These are phyloP conservation scores for Pleurotus eryngii DNA, from an alignment of 768 basidiomycete genomes.

Conservation along the genomic window DNA sequence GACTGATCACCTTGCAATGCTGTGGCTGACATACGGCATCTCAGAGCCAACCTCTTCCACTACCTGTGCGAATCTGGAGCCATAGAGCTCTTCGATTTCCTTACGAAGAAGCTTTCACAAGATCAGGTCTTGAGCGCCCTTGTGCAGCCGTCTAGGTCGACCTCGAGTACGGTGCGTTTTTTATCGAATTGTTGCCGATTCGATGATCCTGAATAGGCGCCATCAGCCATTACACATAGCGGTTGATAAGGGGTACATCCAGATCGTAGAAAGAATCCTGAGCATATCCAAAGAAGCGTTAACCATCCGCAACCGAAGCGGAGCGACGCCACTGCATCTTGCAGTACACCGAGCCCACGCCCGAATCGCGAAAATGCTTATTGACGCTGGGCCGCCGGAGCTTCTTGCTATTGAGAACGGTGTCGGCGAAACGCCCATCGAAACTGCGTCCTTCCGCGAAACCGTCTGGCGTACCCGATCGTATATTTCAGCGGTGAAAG, in stretches of 20 bases:
- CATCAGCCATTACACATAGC: constrained; percentile 54
- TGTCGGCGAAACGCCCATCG: constrained; percentile 41
- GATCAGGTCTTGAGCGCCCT: constrained; percentile 44
- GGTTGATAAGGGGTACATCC: constrained; percentile 30
- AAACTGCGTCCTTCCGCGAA: constrained; percentile 30
- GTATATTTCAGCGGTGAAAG: constrained; percentile 1
- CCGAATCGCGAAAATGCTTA: constrained; percentile 34
- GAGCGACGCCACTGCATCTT: constrained; percentile 49
- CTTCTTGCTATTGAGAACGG: constrained; percentile 47
- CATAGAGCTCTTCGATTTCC: constrained; percentile 33
- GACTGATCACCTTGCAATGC: no score
- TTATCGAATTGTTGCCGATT: not conserved
- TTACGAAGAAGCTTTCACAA: constrained; percentile 48
- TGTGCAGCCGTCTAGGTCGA: constrained; percentile 40
- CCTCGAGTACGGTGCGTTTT: constrained; percentile 33
- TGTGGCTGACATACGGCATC: not conserved
- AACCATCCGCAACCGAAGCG: constrained; percentile 41
- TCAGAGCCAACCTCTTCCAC: constrained; percentile 60
- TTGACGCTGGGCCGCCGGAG: constrained; percentile 34
- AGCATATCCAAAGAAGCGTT: constrained; percentile 32
- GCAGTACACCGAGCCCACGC: constrained; percentile 34
- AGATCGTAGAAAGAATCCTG: constrained; percentile 33
- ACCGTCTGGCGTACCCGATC: constrained; percentile 18
- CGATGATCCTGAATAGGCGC: not conserved
- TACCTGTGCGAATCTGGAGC: constrained; percentile 30